Base-by-base conservation (phyloP, 108 stramenopile genomes). In the Halocafeteria seosinensis region DNA sequence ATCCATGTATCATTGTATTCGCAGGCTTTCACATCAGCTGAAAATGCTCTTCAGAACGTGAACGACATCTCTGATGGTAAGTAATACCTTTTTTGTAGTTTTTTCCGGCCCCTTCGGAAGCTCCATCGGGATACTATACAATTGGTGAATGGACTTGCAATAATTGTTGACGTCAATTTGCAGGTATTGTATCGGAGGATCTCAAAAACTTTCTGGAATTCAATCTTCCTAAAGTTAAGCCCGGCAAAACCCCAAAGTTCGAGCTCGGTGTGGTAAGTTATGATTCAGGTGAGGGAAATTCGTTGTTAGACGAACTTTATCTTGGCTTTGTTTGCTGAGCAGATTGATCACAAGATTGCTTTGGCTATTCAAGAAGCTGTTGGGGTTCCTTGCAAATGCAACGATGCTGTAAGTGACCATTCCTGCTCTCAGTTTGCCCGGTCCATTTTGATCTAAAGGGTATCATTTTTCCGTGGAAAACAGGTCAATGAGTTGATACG, bases 1-100 rank as follows among this genome's bases (percentile, higher is more conserved):
- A n/a, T n/a, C n/a, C n/a, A n/a, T n/a, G n/a, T n/a, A n/a, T n/a
- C n/a, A n/a, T n/a, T n/a, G n/a, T n/a, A n/a, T n/a, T n/a, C n/a
- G n/a, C 80, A 82, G 32, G 93, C 98, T 0, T 99, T 99, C 71
- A 85, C 87, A 32, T 81, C 86, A 3, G 94, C 97, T 4, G 83
- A 84, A 55, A 76, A 75, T 32, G 81, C 82, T 1, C 70, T 82
- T 28, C 73, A 76, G 65, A 80, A 81, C 64, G 80, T 83, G 25
- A 82, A 77, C 60, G 73, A 77, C 2, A 36, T 82, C 26, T 71
- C 76, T 26, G 81, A 82, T 70, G 75, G 42, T 77, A 32, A 58
- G 73, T 23, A 73, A 70, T 53, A 71, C 69, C 26, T 64, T 76
- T 0, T 60, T 68, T 36, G 73, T 76, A 71, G n/a, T 11, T 66